Evolutionary conservation across 257 asterid genomes (phyloP), one percentile per base, ranked within the genome.

Genomic region (Schizonepeta tenuifolia): DNA sequence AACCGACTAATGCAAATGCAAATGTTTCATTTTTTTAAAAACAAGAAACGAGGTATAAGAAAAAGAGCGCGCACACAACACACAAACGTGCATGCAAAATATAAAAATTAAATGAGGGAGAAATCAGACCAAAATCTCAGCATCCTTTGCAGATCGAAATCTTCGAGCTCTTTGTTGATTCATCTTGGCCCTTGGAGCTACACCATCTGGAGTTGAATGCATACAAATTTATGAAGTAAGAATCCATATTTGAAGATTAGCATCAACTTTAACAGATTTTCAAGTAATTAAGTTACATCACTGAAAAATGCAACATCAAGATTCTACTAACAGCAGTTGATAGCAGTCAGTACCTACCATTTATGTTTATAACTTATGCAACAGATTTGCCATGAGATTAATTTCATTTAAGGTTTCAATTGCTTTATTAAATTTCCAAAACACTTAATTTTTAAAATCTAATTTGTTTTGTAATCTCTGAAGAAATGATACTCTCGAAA

Each of bases 151-250:
- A 2, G 86, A 26, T 33, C 86, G 67, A 76, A 87, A 90, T 28
- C 96, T 74, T 18, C 96, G 51, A 2, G 83, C 43, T 54, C 96
- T 33, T 13, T 82, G 89, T 20, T 82, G 90, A 65, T 90, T 87
- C 94, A 87, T 84, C 50, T 90, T 90, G 0, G 96, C 96, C 50
- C 92, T 78, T 1, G 96, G 92, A 31, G 94, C 94, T 41, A 86
- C 94, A 10, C 96, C 94, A 71, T 90, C 94, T 90, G 81, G 12
- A 61, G 9, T 18, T 28, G 4, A 41, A 17, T 58, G 31, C 31
- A 22, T 4, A 7, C 7, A 53, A 28, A 31, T 31, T 31, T 31
- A 31, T 31, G 36, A 31, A 31, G 36, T 31, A 31, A 31, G 36
- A 55, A 54, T 17, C n/a, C 41, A 18, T 1, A 20, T 6, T 13